Evolutionary conservation across 192 early-diverging fungal species (phyloP), one percentile per base, ranked within the genome.

Genomic region (Backusella circina): DNA sequence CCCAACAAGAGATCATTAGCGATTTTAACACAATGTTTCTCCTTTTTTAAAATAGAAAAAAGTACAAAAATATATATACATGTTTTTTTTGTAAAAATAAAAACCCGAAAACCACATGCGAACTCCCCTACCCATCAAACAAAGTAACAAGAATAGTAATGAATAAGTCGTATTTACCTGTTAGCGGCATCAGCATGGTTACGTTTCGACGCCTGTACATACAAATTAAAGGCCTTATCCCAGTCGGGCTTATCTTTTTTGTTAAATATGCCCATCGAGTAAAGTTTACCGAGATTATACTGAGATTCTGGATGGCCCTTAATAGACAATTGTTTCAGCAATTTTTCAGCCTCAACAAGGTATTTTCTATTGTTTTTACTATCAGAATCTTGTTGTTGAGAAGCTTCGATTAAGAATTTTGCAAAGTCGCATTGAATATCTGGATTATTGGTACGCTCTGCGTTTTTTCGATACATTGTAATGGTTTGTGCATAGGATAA

Each of bases 371-470:
- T 30, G 21, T 65, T 23, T 12, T 54, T 18, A 15, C 39, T 41
- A 41, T 41, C 37, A 21, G 28, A 9, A 21, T 57, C 30, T 33
- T 51, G 32, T 6, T 80, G 64, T 15, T 84, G 83, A 38, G 85
- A 84, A 65, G 84, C 84, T 41, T 90, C 87, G 8, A 89, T 80
- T 75, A 88, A 83, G 33, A 88, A 91, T 10, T 85, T 88, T 2
- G 89, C 91, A 86, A 91, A 91, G 65, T 90, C 87, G 65, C 88
- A 87, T 77, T 89, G 87, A 28, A 91, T 81, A 18, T 85, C 84
- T 1, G 83, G 75, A 50, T 89, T 85, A 21, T 85, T 86, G 5
- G 88, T 87, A 70, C 88, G 88, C 80, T 90, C 87, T 32, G 88
- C 91, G 69, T 91, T 90, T 64, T 84, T 82, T 64, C 88, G 81